These are phyloP conservation scores for Amanita exitialis DNA, from an alignment of 768 basidiomycete genomes.

Conservation along the genomic window DNA sequence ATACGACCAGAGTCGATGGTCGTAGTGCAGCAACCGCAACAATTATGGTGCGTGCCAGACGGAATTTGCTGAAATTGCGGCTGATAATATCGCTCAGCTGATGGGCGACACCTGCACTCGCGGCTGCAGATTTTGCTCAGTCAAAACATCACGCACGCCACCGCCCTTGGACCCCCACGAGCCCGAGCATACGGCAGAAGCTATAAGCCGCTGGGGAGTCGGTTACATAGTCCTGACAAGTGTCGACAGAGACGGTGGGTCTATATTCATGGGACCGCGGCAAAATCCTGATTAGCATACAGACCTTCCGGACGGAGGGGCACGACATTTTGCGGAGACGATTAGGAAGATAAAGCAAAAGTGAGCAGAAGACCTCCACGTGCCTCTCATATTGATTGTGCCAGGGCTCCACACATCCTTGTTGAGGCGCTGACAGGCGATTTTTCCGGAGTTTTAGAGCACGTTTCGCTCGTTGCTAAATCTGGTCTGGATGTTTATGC, in stretches of 20 bases:
- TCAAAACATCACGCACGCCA: constrained; percentile 85
- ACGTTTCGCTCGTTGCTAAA: constrained; percentile 75
- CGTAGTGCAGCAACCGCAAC: constrained; percentile 89
- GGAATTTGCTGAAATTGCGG: constrained; percentile 2
- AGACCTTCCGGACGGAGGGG: constrained; percentile 92
- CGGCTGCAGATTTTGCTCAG: constrained; percentile 95
- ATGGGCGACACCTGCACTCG: constrained; percentile 99
- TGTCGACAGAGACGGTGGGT: constrained; percentile 91
- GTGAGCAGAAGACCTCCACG: constrained; percentile 26
- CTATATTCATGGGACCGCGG: neutral
- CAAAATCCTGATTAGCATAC: constrained; percentile 2
- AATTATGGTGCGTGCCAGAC: constrained; percentile 68
- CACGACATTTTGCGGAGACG: constrained; percentile 91
- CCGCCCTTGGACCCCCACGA: constrained; percentile 93
- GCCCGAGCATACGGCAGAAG: constrained; percentile 97
- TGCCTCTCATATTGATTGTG: constrained; percentile 1
- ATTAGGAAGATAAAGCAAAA: constrained; percentile 94
- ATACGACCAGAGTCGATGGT: constrained; percentile 55
- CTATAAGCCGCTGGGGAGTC: constrained; percentile 94
- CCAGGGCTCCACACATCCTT: constrained; percentile 86
- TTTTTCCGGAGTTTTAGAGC: constrained; percentile 70
- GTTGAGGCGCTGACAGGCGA: constrained; percentile 96
- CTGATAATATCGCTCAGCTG: constrained; percentile 38
- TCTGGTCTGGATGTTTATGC: constrained; percentile 97
- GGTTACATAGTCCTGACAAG: constrained; percentile 97